Evolutionary conservation across 1,284 basidiomycete genomes (phyloP), one percentile per base, ranked within the genome.

Genomic region (Malassezia psittaci): DNA sequence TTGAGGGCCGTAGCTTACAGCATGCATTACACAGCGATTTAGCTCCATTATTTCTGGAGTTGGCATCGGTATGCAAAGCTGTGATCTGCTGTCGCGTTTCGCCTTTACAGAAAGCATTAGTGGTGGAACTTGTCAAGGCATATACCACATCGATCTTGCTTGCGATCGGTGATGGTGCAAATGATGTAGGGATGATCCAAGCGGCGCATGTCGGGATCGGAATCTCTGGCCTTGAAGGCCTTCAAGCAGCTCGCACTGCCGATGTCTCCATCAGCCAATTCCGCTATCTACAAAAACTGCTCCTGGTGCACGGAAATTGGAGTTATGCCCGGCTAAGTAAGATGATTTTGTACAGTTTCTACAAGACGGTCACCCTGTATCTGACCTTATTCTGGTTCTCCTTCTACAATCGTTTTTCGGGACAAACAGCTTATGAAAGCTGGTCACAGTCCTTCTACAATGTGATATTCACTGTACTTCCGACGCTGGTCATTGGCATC

Each of bases 321-420:
- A 94, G 89, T 76, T 98, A 99, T 76, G 85, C 89, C 59, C 82
- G 94, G 19, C 75, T 98, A 60, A 91, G 89, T 32, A 98, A 96
- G 75, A 82, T 98, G 61, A 90, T 99, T 70, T 79, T 99, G 15
- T 68, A 73, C 62, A 72, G 52, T 19, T 77, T 77, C 65, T 77
- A 77, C 73, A 77, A 77, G 78, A 98, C 98, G 76, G 96, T 96
- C 61, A 87, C 87, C 40, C 81, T 98, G 18, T 96, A 96, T 76
- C 88, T 96, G 85, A 96, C 90, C 40, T 86, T 91, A 61, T 96
- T 96, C 76, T 96, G 90, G 93, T 98, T 85, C 76, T 96, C 94
- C n/a, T 73, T 74, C 57, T 69, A 74, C 48, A 69, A 39, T 91
- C 94, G 80, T 86, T 98, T 96, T 77, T 96, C 91, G 2, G 94